Base-by-base conservation (phyloP, 1,284 basidiomycete species). In the Apiotrichum mycotoxinovorans region DNA sequence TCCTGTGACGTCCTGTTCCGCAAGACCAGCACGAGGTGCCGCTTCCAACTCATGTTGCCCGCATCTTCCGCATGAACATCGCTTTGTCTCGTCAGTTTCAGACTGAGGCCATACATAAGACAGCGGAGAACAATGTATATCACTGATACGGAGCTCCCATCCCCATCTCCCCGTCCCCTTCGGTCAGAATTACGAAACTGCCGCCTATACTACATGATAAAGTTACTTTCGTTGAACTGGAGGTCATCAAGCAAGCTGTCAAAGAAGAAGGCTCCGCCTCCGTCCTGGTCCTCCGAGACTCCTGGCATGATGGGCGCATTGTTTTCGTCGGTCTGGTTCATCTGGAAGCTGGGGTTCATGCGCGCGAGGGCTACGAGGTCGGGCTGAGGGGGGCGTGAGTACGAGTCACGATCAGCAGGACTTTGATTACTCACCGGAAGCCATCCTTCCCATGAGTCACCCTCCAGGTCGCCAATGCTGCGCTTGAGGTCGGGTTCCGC, bases 201-300 rank as follows among this genome's bases (percentile, higher is more conserved):
- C n/a, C n/a, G n/a, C n/a, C n/a, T n/a, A n/a, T n/a, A 30, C 34
- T 56, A 60, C 54, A 60, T 50, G 37, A 61, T 57, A 40, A 54
- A 61, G 50, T 51, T 55, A 41, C 50, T 45, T 23, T 61, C 55
- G 56, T 61, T 61, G 50, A 61, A 61, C 45, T 57, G 56, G 40
- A 61, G 45, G 38, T 61, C 60, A 22, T 61, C 53, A n/a, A 61
- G 54, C 5, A 61, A 54, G 17, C n/a, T 42, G 22, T 58, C 60
- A 25, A 61, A 58, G 41, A 57, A 49, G 23, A 58, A 25, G 17
- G 38, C 41, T 3, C 33, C 30, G 34, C 43, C 41, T 3, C 33
- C 30, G 34, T 58, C 57, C 23, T 34, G 43, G 20, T 23, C 44
- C 10, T 14, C 44, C 26, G 18, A 27, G 11, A n/a, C 10, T 18